These are phyloP conservation scores for Cylindrotheca closterium DNA, from an alignment of 108 stramenopile genomes.

Conservation along the genomic window DNA sequence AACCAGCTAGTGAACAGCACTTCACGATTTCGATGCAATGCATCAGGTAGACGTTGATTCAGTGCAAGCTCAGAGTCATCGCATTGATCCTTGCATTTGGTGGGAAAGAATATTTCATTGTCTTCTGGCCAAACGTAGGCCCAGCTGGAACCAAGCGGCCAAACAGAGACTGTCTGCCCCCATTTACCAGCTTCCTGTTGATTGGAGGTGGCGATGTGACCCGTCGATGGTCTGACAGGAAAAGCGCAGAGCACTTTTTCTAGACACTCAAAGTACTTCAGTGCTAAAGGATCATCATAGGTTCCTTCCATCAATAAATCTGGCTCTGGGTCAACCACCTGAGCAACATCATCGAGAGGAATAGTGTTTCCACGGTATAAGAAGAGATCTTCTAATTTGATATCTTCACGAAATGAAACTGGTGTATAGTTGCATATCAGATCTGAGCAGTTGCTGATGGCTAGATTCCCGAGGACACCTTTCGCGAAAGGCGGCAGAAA, in stretches of 20 bases:
- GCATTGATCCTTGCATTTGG: neutral
- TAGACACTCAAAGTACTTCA: conserved; percentile 30
- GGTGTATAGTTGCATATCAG: conserved; percentile 12
- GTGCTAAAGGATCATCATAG: conserved; percentile 22
- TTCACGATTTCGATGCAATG: neutral
- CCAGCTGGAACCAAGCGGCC: conserved; percentile 25
- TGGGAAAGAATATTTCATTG: conserved; percentile 7
- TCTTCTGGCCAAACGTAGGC: conserved; percentile 32
- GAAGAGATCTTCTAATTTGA: conserved; percentile 12
- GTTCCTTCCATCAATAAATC: conserved; percentile 37
- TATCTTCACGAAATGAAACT: conserved; percentile 4
- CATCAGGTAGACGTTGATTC: neutral
- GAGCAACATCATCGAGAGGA: neutral
- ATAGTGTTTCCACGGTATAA: conserved; percentile 23
- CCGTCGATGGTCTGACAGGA: conserved; percentile 28
- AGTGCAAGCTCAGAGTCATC: neutral
- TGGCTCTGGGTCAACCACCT: conserved; percentile 8
- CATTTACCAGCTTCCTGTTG: conserved; percentile 24
- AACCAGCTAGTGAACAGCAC: neutral
- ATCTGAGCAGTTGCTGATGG: neutral
- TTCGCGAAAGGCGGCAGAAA: neutral
- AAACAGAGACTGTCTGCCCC: conserved; percentile 32
- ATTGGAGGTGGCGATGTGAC: conserved; percentile 38
- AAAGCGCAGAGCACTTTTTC: neutral
- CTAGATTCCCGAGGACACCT: neutral